Conservation (phyloP, 228 moss, liverwort and hornwort species). For the Sphagnum magellanicum region DNA sequence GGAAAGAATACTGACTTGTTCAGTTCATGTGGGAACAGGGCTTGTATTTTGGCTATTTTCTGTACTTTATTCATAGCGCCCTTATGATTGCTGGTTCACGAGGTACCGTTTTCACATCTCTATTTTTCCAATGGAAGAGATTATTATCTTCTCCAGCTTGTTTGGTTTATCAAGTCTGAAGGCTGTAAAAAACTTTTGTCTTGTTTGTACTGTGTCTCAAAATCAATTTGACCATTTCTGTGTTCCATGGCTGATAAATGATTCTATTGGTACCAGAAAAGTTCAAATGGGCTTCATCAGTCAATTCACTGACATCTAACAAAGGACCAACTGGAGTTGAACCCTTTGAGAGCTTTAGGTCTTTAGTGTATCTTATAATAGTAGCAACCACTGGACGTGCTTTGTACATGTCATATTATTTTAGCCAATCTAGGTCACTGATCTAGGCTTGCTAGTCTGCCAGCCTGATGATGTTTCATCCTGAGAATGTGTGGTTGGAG, state of each 20-base stretch:
- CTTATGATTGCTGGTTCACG: constrained; percentile 74
- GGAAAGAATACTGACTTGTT: neutral
- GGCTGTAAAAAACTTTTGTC: neutral
- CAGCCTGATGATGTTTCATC: neutral
- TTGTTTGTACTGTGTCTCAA: neutral
- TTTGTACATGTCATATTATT: neutral
- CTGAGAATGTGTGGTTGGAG: neutral
- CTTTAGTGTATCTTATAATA: neutral
- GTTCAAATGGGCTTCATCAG: too few species aligned
- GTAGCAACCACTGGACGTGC: neutral
- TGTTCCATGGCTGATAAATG: neutral
- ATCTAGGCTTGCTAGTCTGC: neutral
- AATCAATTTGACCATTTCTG: too few species aligned
- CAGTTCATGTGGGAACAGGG: constrained; percentile 28
- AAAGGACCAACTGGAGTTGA: neutral
- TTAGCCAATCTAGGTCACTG: neutral
- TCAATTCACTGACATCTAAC: too few species aligned
- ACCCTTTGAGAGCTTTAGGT: neutral
- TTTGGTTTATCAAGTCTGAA: neutral
- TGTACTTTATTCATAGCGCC: constrained; percentile 78
- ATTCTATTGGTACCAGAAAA: too few species aligned
- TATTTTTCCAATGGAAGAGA: neutral
- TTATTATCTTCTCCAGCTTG: neutral
- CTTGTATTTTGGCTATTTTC: constrained; percentile 71
- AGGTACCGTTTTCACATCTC: constrained; percentile 21